These are phyloP conservation scores for Ophioceras dolichostomum DNA, from an alignment of 2,329 filamentous ascomycete species.

Conservation along the genomic window DNA sequence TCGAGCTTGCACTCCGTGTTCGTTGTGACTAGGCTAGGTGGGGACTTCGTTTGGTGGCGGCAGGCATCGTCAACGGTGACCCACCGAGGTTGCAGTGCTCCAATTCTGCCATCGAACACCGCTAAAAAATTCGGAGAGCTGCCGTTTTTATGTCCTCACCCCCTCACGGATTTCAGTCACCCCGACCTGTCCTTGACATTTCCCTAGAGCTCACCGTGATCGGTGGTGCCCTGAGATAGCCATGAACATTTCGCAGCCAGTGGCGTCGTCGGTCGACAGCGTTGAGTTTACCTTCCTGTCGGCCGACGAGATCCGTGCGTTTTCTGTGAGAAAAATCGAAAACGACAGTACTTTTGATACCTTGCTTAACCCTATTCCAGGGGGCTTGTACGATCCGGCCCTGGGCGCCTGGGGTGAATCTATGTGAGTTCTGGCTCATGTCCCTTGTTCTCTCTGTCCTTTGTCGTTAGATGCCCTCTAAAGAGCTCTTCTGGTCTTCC, in stretches of 20 bases:
- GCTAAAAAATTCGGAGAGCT: slow-evolving; percentile 13
- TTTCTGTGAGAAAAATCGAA: slow-evolving; percentile 90
- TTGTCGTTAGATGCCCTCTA: no score
- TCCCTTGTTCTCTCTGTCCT: not conserved
- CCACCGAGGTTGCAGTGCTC: not conserved
- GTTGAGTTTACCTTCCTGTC: slow-evolving; percentile 86
- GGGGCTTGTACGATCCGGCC: slow-evolving; percentile 85
- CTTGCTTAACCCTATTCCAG: slow-evolving; percentile 76
- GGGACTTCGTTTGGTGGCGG: no score
- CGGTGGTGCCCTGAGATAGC: slow-evolving; percentile 3
- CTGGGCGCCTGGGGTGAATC: slow-evolving; percentile 82
- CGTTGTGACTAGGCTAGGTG: no score
- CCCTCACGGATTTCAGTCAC: no score
- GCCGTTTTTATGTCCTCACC: no score
- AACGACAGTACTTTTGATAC: slow-evolving; percentile 92
- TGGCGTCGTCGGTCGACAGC: slow-evolving; percentile 70
- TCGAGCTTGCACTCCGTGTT: no score
- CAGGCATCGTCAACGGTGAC: no score
- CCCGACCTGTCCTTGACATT: slow-evolving; percentile 1
- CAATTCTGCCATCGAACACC: slow-evolving; percentile 13
- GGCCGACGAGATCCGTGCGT: slow-evolving; percentile 67
- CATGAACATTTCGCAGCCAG: slow-evolving; percentile 69
- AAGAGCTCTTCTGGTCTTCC: no score
- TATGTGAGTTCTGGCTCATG: slow-evolving; percentile 41
- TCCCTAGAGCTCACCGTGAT: not conserved